Evolutionary conservation across 2,329 filamentous ascomycete species (phyloP).

Genomic region (Verticillium klebahnii): DNA sequence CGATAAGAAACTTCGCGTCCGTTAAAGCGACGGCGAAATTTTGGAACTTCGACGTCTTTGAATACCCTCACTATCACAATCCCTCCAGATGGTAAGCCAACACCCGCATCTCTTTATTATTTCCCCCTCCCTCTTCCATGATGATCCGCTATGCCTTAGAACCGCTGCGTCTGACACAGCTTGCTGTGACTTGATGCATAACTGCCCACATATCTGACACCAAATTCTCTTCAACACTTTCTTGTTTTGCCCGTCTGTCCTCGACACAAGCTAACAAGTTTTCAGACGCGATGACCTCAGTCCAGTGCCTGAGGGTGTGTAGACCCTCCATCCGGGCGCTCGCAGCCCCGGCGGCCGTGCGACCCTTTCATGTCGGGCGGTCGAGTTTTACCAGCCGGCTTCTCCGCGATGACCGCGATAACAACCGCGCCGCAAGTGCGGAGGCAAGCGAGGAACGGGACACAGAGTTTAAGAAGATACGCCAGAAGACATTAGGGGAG

Average conservation of each 20-base stretch:
- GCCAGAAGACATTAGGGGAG: constrained; percentile 5
- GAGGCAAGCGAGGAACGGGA: not conserved
- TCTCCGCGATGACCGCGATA: constrained; percentile 1
- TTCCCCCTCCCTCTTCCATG: constrained; percentile 20
- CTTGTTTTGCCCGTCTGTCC: constrained; percentile 8
- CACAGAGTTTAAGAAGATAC: constrained; percentile 11
- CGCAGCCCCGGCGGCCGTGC: constrained; percentile 2
- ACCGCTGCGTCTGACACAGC: constrained; percentile 47
- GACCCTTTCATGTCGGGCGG: constrained; percentile 7
- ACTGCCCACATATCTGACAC: constrained; percentile 33
- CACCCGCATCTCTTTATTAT: not conserved
- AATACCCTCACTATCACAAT: not conserved
- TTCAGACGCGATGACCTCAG: constrained; percentile 28
- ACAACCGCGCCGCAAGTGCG: not conserved
- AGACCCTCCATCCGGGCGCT: constrained; percentile 14
- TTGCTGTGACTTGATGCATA: constrained; percentile 37
- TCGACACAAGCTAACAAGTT: constrained; percentile 16
- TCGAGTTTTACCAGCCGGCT: constrained; percentile 9
- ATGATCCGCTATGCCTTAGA: constrained; percentile 36
- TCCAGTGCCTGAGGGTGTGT: constrained; percentile 27
- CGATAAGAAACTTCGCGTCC: not conserved
- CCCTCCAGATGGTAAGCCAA: constrained; percentile 2
- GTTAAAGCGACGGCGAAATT: not conserved
- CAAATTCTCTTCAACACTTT: constrained; percentile 6
- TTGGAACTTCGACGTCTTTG: not conserved